Evolutionary conservation across 2,329 filamentous ascomycete genomes (phyloP).

Genomic region (Torrubiellomyces zombiae): DNA sequence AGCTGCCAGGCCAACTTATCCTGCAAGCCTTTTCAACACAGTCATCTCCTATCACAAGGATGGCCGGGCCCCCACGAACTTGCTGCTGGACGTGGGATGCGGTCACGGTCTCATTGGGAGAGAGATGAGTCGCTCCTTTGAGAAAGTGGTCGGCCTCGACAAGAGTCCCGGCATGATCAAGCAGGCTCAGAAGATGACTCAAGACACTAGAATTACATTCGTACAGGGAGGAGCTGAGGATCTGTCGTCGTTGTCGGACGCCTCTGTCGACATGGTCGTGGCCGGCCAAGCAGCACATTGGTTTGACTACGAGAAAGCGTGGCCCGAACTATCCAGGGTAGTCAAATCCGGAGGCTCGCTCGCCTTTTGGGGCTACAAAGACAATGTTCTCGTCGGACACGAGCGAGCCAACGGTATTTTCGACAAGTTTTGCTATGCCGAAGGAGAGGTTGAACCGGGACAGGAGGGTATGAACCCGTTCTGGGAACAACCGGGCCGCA

Average conservation of each 20-base stretch:
- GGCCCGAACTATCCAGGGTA: slow-evolving; percentile 36
- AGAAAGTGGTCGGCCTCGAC: slow-evolving; percentile 34
- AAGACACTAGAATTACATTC: slow-evolving; percentile 28
- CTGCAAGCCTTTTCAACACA: slow-evolving; percentile 32
- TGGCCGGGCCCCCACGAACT: slow-evolving; percentile 12
- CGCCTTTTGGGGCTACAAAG: slow-evolving; percentile 52
- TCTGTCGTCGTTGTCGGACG: slow-evolving; percentile 29
- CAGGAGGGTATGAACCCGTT: slow-evolving; percentile 35
- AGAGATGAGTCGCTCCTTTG: slow-evolving; percentile 35
- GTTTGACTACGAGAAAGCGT: slow-evolving; percentile 42
- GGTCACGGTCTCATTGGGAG: slow-evolving; percentile 43
- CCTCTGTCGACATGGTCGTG: slow-evolving; percentile 32
- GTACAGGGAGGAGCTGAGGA: slow-evolving; percentile 35
- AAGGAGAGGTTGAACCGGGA: slow-evolving; percentile 24
- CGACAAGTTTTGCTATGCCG: slow-evolving; percentile 36
- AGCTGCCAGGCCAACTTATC: slow-evolving; percentile 42
- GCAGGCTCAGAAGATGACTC: slow-evolving; percentile 27
- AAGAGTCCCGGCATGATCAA: slow-evolving; percentile 40
- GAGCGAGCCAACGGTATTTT: slow-evolving; percentile 35
- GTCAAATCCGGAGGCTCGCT: slow-evolving; percentile 38
- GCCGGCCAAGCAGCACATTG: slow-evolving; percentile 46
- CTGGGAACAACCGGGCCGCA: slow-evolving; percentile 45
- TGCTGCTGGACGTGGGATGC: slow-evolving; percentile 42
- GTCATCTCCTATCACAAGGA: slow-evolving; percentile 36
- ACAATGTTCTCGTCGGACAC: slow-evolving; percentile 40